Conservation (phyloP, 2,329 filamentous ascomycete genomes). For the Tolypocladium capitatum region DNA sequence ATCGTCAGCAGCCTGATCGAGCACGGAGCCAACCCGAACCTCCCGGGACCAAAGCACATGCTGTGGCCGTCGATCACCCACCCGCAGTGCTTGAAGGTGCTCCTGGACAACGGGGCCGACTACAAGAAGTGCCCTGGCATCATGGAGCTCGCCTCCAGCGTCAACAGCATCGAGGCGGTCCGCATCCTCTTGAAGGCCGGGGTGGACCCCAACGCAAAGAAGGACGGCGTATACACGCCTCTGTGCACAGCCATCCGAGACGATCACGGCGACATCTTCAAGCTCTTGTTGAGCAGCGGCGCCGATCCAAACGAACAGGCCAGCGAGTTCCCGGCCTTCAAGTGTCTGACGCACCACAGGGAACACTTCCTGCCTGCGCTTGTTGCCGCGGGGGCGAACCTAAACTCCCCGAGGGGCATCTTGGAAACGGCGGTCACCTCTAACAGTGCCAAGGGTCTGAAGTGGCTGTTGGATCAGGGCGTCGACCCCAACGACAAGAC, state of each 20-base stretch:
- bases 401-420: conserved; percentile 49
- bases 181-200: conserved; percentile 42
- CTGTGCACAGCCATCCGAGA: conserved; percentile 57
- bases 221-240: conserved; percentile 55
- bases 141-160: conserved; percentile 49
- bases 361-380: conserved; percentile 46
- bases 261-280: conserved; percentile 47
- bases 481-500: conserved; percentile 47
- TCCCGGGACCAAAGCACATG: conserved; percentile 56
- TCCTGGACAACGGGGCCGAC: conserved; percentile 47
- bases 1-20: conserved; percentile 37
- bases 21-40: conserved; percentile 51
- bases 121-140: conserved; percentile 46
- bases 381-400: conserved; percentile 45
- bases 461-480: conserved; percentile 46
- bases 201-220: conserved; percentile 47
- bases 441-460: conserved; percentile 47
- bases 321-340: conserved; percentile 53
- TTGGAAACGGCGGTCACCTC: conserved; percentile 49
- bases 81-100: conserved; percentile 40
- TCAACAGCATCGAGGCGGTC: conserved; percentile 51
- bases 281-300: conserved; percentile 40
- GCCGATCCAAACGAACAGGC: conserved; percentile 51
- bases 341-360: conserved; percentile 54
- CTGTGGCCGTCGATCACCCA: conserved; percentile 53